phyloP scores from a whole-genome alignment of 768 basidiomycete genomes.

The Russula emetica region DNA sequence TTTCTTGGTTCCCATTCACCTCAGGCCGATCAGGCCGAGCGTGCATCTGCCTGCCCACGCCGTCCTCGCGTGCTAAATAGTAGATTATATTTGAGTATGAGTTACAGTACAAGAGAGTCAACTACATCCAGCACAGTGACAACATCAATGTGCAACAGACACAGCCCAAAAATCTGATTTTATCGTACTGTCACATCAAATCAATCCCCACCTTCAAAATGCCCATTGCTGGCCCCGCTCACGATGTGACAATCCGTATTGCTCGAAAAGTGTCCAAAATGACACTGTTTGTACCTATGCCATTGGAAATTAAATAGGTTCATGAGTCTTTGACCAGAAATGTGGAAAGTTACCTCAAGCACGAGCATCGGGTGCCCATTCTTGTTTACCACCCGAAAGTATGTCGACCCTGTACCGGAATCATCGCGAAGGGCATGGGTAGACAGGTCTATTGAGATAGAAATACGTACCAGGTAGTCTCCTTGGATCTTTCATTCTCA shows the following conservation, averaged over 20 bases:
- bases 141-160: too few species aligned
- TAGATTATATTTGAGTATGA: too few species aligned
- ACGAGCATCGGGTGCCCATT: conserved; percentile 8
- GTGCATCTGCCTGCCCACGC: too few species aligned
- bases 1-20: too few species aligned
- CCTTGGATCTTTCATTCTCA: conserved; percentile 77
- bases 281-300: conserved; percentile 18
- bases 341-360: conserved; percentile 15
- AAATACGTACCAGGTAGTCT: conserved; percentile 65
- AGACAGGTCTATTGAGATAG: neutral
- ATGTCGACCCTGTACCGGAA: conserved; percentile 11
- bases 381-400: conserved; percentile 16
- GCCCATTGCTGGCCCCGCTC: neutral
- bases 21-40: too few species aligned
- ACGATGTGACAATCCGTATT: conserved; percentile 3
- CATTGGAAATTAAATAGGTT: neutral
- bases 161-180: too few species aligned
- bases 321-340: neutral
- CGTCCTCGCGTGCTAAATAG: too few species aligned
- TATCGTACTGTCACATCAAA: too few species aligned
- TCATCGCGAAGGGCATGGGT: neutral
- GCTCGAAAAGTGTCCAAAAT: conserved; percentile 9
- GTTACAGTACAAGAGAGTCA: too few species aligned
- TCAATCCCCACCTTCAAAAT: too few species aligned
- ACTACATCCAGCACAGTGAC: too few species aligned